Evolutionary conservation across 2,329 filamentous ascomycete genomes (phyloP).

Genomic region (Fusarium lateritium): DNA sequence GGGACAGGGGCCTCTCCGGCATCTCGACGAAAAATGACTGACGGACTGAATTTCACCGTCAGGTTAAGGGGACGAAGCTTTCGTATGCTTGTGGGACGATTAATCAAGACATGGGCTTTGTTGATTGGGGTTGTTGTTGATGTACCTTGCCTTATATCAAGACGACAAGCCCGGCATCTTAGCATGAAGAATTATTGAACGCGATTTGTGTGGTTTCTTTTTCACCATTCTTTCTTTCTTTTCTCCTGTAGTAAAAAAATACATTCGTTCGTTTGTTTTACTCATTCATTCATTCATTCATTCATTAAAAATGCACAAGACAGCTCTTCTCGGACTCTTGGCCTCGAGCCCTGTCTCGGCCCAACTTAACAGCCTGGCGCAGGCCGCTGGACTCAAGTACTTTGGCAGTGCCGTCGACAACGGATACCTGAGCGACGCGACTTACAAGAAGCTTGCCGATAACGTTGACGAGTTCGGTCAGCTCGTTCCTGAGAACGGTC

Average conservation of each 20-base stretch:
- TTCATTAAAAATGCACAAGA: conserved; percentile 42
- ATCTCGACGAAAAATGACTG: conserved; percentile 26
- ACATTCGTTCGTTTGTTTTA: conserved; percentile 22
- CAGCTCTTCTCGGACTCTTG: conserved; percentile 45
- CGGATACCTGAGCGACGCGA: conserved; percentile 64
- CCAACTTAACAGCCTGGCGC: conserved; percentile 67
- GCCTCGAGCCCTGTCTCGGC: conserved; percentile 48
- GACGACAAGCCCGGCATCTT: conserved; percentile 3
- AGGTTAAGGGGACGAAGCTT: conserved; percentile 18
- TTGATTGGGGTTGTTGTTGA: conserved; percentile 12
- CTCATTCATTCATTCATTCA: conserved; percentile 10
- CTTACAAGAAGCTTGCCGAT: conserved; percentile 69
- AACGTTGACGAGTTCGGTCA: conserved; percentile 73
- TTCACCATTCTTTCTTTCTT: conserved; percentile 20
- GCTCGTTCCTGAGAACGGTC: conserved; percentile 74
- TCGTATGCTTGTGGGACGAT: conserved; percentile 23
- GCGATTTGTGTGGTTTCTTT: conserved; percentile 20
- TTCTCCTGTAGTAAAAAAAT: conserved; percentile 12
- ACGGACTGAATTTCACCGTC: conserved; percentile 46
- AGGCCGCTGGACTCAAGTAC: conserved; percentile 70
- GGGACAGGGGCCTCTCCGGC: conserved; percentile 23
- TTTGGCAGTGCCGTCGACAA: conserved; percentile 78
- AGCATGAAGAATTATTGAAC: conserved; percentile 14
- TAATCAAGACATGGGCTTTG: conserved; percentile 3
- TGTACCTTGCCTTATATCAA: conserved; percentile 28